Base-by-base conservation (phyloP, 805 yeast genomes). In the Candida maesae region DNA sequence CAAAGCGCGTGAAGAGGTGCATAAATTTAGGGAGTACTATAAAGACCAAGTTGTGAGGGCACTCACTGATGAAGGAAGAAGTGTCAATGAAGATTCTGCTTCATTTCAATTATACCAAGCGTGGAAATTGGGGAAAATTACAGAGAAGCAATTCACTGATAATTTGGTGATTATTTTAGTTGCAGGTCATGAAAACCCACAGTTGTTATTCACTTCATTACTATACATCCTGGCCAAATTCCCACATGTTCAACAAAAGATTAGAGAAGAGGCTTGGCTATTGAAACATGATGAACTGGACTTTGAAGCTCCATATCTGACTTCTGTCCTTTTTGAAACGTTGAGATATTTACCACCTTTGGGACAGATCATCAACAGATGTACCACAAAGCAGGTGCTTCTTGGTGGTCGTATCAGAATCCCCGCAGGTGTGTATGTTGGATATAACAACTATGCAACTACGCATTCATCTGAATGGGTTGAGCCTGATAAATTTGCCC, bases 121-220 rank as follows among this genome's bases (percentile, higher is more conserved):
- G 2, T 56, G 63, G 31, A 55, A 66, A 6, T 45, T 46, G 7
- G 71, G 67, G 0, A 38, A 46, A 4, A 61, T 78, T 2, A 62
- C 72, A 3, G 59, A 66, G 38, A 64, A 68, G 36, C 81, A 78
- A 47, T 65, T 76, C 39, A 56, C 64, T 2, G 83, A 78, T 51
- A 78, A 78, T 54, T 64, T 75, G 14, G 70, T 76, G 8, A 77
- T 78, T 14, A 61, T 76, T 4, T 56, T 78, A 51, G 73, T 78
- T 33, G 84, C 84, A 0, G 84, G 83, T 0, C 84, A 78, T 55
- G 84, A 78, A 49, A 78, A 78, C 45, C 84, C 84, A 0, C 78
- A 76, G 44, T 52, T 78, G 18, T 56, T 77, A 10, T 49, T 77
- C 45, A 66, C 73, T 1, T 72, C 79, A 0, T 50, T 71, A 6